A percentile compares a stretch with the other conserved stretches of the same genome.
Evolutionary conservation across 176 grass and related monocot genomes (phyloP).

Genomic region (Carex kokanica): DNA sequence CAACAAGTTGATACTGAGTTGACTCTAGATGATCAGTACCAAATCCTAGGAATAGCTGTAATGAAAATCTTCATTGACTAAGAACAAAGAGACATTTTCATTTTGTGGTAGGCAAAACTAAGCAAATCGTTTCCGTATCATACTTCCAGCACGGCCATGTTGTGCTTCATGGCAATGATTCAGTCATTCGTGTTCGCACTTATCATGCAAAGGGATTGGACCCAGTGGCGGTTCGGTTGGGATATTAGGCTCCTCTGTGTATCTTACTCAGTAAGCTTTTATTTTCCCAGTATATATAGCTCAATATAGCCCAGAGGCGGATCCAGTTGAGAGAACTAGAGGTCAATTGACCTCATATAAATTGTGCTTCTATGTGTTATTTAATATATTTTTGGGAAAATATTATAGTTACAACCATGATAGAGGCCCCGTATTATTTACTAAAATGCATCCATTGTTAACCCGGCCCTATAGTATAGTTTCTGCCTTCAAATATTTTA

Average conservation of each 20-base stretch:
- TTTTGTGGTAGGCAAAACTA: slow-evolving; percentile 39
- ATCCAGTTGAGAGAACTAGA: too few relatives aligned
- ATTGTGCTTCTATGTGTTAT: too few relatives aligned
- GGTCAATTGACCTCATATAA: too few relatives aligned
- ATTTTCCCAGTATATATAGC: neutral
- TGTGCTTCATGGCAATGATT: slow-evolving; percentile 65
- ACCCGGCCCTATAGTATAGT: too few relatives aligned
- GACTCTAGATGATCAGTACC: neutral
- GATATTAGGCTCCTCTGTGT: slow-evolving; percentile 51
- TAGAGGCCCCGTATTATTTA: too few relatives aligned
- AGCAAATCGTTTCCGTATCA: slow-evolving; percentile 52
- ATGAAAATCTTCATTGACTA: neutral
- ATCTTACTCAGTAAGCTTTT: slow-evolving; percentile 37
- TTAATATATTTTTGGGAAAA: too few relatives aligned
- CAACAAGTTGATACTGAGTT: neutral
- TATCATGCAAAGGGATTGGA: slow-evolving; percentile 26
- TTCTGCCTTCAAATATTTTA: too few relatives aligned
- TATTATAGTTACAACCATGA: too few relatives aligned
- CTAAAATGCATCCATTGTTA: too few relatives aligned
- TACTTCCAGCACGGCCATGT: slow-evolving; percentile 67
- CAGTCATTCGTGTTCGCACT: slow-evolving; percentile 51
- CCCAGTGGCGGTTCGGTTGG: slow-evolving; percentile 42
- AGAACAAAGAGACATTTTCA: slow-evolving; percentile 16
- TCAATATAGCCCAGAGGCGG: neutral
- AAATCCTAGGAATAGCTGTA: neutral